These are phyloP conservation scores for Microbotryum intermedium DNA, from an alignment of 1,284 basidiomycete species.

Conservation along the genomic window DNA sequence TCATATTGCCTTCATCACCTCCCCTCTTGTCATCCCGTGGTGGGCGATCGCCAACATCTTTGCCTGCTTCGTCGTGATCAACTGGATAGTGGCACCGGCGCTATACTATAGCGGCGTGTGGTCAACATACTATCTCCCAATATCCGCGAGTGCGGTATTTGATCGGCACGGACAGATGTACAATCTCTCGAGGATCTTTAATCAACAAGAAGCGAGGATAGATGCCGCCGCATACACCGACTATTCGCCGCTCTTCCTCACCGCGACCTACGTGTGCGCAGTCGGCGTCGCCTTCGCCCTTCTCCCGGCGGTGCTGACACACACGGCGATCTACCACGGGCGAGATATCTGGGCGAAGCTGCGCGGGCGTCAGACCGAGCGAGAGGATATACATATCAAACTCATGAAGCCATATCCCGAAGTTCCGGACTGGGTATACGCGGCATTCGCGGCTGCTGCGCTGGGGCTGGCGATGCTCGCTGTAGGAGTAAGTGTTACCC, in stretches of 20 bases:
- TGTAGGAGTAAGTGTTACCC: slow-evolving; percentile 53
- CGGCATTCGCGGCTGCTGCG: slow-evolving; percentile 55
- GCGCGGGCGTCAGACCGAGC: slow-evolving; percentile 63
- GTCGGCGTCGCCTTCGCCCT: slow-evolving; percentile 84
- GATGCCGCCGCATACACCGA: slow-evolving; percentile 65
- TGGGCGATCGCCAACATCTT: slow-evolving; percentile 93
- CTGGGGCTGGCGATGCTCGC: slow-evolving; percentile 65
- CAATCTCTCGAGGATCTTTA: slow-evolving; percentile 65
- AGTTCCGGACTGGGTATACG: slow-evolving; percentile 91
- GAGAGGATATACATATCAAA: slow-evolving; percentile 91
- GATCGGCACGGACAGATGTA: slow-evolving; percentile 74
- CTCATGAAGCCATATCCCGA: slow-evolving; percentile 90
- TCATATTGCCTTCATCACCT: slow-evolving; percentile 80
- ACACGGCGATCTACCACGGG: slow-evolving; percentile 82
- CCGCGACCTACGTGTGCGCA: slow-evolving; percentile 76
- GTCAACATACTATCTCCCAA: slow-evolving; percentile 64
- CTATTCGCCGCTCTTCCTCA: slow-evolving; percentile 86
- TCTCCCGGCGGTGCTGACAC: slow-evolving; percentile 74
- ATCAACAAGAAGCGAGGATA: slow-evolving; percentile 52
- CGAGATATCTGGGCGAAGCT: slow-evolving; percentile 63
- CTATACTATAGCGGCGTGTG: slow-evolving; percentile 84
- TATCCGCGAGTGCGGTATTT: slow-evolving; percentile 63
- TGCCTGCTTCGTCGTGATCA: slow-evolving; percentile 76
- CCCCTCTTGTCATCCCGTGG: slow-evolving; percentile 90
- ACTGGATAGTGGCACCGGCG: slow-evolving; percentile 79